Evolutionary conservation across 202 grass and related monocot genomes (phyloP).

Genomic region (Musa balbisiana): DNA sequence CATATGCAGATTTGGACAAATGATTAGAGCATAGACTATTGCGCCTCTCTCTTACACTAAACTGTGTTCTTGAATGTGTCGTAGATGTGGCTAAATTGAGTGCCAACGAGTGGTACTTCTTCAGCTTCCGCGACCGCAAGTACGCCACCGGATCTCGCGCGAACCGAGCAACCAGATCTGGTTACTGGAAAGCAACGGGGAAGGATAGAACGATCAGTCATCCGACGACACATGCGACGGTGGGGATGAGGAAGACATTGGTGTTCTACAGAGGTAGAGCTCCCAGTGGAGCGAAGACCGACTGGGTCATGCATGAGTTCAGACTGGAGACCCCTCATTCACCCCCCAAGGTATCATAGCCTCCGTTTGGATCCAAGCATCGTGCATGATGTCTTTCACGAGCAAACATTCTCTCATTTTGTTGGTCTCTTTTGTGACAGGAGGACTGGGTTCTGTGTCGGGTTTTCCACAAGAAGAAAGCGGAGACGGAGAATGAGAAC

Average conservation of each 20-base stretch:
- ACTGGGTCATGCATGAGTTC: constrained; percentile 22
- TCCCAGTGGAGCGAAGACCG: constrained; percentile 1
- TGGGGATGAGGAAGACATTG: constrained; percentile 22
- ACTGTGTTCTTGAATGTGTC: background rate
- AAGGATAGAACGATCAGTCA: constrained; percentile 3
- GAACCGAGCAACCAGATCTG: constrained; percentile 14
- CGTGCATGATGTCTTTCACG: background rate
- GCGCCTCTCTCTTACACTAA: too few species aligned
- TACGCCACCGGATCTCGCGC: constrained; percentile 5
- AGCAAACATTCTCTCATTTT: background rate
- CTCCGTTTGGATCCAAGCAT: background rate
- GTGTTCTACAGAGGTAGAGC: constrained; percentile 18
- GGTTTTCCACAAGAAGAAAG: background rate
- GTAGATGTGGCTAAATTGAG: constrained; percentile 2
- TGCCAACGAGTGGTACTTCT: constrained; percentile 18
- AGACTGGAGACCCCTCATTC: constrained; percentile 9
- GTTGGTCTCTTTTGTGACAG: background rate
- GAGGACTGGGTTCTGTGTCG: constrained; percentile 15
- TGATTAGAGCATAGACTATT: background rate
- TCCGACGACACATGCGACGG: background rate
- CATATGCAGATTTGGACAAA: background rate
- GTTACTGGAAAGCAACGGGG: constrained; percentile 21
- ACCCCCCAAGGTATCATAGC: background rate
- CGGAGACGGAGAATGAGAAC: background rate
- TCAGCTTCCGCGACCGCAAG: constrained; percentile 17